These are phyloP conservation scores for Chrysoporthe cubensis DNA, from an alignment of 2,329 filamentous ascomycete species.

Conservation along the genomic window DNA sequence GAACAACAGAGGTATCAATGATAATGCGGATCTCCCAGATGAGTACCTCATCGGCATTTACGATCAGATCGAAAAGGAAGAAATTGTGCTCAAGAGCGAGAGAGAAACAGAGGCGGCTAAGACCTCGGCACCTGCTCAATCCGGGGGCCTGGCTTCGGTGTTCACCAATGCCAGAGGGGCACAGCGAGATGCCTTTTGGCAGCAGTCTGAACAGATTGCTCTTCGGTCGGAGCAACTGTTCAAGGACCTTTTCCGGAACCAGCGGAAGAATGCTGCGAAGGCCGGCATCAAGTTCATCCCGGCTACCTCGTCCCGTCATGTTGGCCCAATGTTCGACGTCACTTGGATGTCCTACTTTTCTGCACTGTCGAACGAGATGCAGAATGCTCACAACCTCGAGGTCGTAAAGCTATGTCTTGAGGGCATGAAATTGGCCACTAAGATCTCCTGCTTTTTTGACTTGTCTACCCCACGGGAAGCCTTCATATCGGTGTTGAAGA, in stretches of 20 bases:
- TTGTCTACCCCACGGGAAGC: slow-evolving; percentile 91
- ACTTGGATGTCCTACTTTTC: slow-evolving; percentile 99
- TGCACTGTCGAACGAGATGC: slow-evolving; percentile 88
- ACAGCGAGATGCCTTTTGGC: slow-evolving; percentile 88
- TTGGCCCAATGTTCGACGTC: slow-evolving; percentile 97
- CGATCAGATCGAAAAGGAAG: slow-evolving; percentile 87
- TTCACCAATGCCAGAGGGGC: slow-evolving; percentile 90
- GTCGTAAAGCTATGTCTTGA: slow-evolving; percentile 92
- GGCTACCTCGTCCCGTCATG: slow-evolving; percentile 90
- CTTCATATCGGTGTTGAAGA: slow-evolving; percentile 89
- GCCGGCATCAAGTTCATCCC: slow-evolving; percentile 79
- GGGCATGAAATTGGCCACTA: slow-evolving; percentile 90
- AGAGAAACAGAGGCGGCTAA: slow-evolving; percentile 84
- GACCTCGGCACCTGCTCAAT: slow-evolving; percentile 63
- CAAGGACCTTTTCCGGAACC: slow-evolving; percentile 88
- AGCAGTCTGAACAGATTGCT: slow-evolving; percentile 92
- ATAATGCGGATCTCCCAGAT: slow-evolving; percentile 88
- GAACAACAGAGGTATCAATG: slow-evolving; percentile 98
- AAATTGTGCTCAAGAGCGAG: slow-evolving; percentile 94
- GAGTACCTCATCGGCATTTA: slow-evolving; percentile 90
- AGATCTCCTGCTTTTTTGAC: slow-evolving; percentile 91
- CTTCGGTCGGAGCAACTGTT: slow-evolving; percentile 79
- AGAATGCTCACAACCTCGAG: slow-evolving; percentile 90
- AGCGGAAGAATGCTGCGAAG: slow-evolving; percentile 77
- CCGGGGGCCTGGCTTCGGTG: slow-evolving; percentile 77